Evolutionary conservation across 768 basidiomycete species (phyloP), one percentile per base, ranked within the genome.

Genomic region (Mycena latifolia): DNA sequence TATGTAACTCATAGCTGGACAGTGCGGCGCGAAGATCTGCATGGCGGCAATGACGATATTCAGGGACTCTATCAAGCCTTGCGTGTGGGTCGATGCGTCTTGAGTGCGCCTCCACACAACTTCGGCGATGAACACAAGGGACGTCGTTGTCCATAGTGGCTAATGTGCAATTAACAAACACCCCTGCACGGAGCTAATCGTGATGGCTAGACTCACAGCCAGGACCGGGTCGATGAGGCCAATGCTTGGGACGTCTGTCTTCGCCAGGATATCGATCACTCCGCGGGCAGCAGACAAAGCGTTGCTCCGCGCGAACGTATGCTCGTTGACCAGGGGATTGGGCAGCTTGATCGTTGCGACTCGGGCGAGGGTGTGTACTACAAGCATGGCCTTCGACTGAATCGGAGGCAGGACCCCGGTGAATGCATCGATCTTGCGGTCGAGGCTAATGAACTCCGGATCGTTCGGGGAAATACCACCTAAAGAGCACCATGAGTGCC

Each of bases 341-440:
- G 8, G 6, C 6, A 78, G 67, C 55, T 74, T 74, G 35, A 77
- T 76, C 7, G 67, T 70, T 28, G 77, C 75, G 4, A 70, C 65
- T 11, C 67, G 71, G 43, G 71, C 69, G 35, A 78, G 62, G n/a
- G 68, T 73, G 55, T 77, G 75, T 2, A 73, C 69, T 18, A 75
- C 61, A 6, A 75, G 52, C 29, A 74, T 37, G 35, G 47, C n/a
- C 5, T 72, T 71, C 1, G 55, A 54, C 11, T 69, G 53, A 2
- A 63, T 45, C 1, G 65, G 41, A 6, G 62, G 47, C 14, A 70
- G 58, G 50, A 57, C 52, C 7, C 33, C 31, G 0, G 15, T 45
- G 46, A 71, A 68, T 17, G 20, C 25, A 20, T 56, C 59, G 29
- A 63, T 67, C 22, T 66, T 58, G 4, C 65, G 70, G 6, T 69